Conservation (phyloP, 495 filamentous ascomycete genomes). For the Tuber indicum region DNA sequence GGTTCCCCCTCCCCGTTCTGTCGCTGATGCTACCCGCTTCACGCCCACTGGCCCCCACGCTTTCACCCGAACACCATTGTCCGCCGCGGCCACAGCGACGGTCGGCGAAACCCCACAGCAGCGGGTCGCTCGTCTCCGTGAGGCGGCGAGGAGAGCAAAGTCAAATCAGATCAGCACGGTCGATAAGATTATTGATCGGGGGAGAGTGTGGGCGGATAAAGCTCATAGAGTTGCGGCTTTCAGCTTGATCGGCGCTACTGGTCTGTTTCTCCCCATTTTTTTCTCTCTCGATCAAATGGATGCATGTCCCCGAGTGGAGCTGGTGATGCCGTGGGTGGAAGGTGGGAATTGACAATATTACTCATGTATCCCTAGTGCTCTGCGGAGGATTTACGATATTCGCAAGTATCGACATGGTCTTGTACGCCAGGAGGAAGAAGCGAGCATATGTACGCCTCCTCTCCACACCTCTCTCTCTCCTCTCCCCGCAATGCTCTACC, state of each 20-base stretch:
- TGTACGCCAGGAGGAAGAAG: slow-evolving; percentile 69
- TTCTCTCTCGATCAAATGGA: neutral
- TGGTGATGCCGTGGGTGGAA: neutral
- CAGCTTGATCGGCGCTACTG: slow-evolving; percentile 68
- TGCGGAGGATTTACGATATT: slow-evolving; percentile 68
- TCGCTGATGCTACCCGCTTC: slow-evolving; percentile 90
- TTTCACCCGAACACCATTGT: slow-evolving; percentile 47
- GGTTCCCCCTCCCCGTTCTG: slow-evolving; percentile 60
- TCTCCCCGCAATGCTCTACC: neutral
- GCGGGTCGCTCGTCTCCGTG: slow-evolving; percentile 79
- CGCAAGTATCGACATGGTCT: slow-evolving; percentile 75
- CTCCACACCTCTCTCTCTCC: neutral
- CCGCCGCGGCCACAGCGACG: slow-evolving; percentile 41
- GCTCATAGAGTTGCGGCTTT: slow-evolving; percentile 73
- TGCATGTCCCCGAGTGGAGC: neutral
- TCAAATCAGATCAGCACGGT: slow-evolving; percentile 54
- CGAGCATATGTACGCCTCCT: slow-evolving; percentile 21
- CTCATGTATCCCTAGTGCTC: slow-evolving; percentile 50
- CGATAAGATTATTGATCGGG: slow-evolving; percentile 62
- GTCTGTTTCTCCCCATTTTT: slow-evolving; percentile 48
- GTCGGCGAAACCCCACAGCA: slow-evolving; percentile 72
- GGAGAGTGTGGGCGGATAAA: slow-evolving; percentile 69
- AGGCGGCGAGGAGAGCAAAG: slow-evolving; percentile 65
- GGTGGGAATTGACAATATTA: slow-evolving; percentile 21
- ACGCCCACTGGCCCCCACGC: slow-evolving; percentile 87